Base-by-base conservation (phyloP, 2,329 filamentous ascomycete genomes). In the Rhinocladiella similis region DNA sequence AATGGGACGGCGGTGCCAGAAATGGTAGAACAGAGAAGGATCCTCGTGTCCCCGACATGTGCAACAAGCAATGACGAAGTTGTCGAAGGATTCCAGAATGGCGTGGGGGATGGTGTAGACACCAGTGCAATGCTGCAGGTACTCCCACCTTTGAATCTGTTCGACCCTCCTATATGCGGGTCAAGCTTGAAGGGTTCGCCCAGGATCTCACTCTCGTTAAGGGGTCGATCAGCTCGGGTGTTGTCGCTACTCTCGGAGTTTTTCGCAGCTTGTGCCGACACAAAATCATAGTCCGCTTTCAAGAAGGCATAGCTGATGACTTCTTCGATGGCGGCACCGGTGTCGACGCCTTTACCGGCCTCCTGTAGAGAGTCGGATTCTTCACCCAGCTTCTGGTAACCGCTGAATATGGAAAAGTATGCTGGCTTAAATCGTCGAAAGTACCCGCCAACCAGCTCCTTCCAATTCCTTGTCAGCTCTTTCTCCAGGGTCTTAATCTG, bases 31-130 rank as follows among this genome's bases (percentile, higher is more conserved):
- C 92, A 97, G 29, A 99, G 84, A 2, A 99, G 78, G 59, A 97
- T 87, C 50, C 94, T 85, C 1, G 91, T 97, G 71, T 99, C 94
- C 58, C 94, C 94, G 1, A 97, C 91, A 70, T 99, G 94, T 0
- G 91, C 91, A 5, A 91, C 87, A 14, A 96, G 75, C 35, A 99
- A 76, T 0, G 91, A 95, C 0, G 89, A 91, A 3, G 90, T 88
- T 0, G 91, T 88, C 3, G 86, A 84, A 0, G 94, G 94, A 67
- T 97, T 90, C 94, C 94, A 99, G 73, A 96, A 99, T 0, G 94
- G 94, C 0, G 88, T 88, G 0, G 92, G 87, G 0, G 91, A 95
- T 0, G 93, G 91, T 0, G 94, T 97, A 0, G 91, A 96, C 54
- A 99, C 91, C 68, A 99, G 81, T 1, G 87, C 92, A 16, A 97